Base-by-base conservation (phyloP, 768 basidiomycete genomes). In the Clitopilus hobsonii region DNA sequence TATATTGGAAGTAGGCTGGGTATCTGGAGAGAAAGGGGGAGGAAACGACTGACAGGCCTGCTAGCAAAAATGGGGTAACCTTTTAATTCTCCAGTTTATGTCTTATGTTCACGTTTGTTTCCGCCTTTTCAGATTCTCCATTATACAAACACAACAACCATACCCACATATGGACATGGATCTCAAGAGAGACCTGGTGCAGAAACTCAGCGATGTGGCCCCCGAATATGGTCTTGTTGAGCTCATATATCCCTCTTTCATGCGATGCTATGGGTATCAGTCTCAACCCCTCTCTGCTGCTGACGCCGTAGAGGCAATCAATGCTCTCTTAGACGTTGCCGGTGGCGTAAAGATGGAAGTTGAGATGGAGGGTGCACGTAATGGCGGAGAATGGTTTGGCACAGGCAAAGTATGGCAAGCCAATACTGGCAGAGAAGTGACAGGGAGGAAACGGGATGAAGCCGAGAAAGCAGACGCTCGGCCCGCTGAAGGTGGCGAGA, bases 331-430 rank as follows among this genome's bases (percentile, higher is more conserved):
- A 25, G 95, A 98, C 61, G 91, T 94, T 13, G 95, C 94, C 1
- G 86, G 83, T 38, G 95, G 97, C 1, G 80, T 96, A n/a, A 76
- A 84, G 47, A 81, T 99, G 70, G 94, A 98, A 63, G 77, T 98
- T 14, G 95, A 97, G 68, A 71, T 89, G 8, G 91, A 95, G 67
- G 93, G 94, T 30, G 81, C 88, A 27, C 78, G 88, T 49, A 89
- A 92, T 55, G 95, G 95, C 11, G 95, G 95, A 2, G 95, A 98
- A 71, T 96, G 95, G 94, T 98, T 98, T 64, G 94, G 93, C 13
- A 85, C 87, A 13, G 88, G 89, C 3, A 80, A 75, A 56, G 64
- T 85, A 6, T 98, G 96, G 95, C 84, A 89, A 56, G 72, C 80
- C 2, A 70, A 69, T 27, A 74, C 68, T 22, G 67, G 68, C 23